Conservation (phyloP, 108 stramenopile species). For the Ochromonas danica region DNA sequence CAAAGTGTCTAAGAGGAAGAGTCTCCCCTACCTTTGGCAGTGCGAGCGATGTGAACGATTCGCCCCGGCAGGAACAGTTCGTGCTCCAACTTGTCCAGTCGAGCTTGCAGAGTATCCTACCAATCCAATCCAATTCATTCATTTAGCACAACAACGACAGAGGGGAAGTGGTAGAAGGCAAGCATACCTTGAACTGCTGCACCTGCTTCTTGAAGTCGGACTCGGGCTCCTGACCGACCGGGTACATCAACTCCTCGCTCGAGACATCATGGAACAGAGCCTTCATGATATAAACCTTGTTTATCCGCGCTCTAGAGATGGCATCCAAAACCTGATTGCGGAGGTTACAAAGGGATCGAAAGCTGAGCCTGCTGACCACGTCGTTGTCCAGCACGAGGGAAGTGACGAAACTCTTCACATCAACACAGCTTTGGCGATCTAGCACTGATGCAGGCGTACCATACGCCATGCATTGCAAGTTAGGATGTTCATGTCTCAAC, state of each 20-base stretch:
- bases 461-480: conserved; percentile 71
- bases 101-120: too few species aligned
- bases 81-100: too few species aligned
- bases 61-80: too few species aligned
- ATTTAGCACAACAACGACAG: too few species aligned
- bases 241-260: conserved; percentile 58
- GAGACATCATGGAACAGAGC: conserved; percentile 39
- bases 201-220: conserved; percentile 69
- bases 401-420: conserved; percentile 62
- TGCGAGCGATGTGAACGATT: too few species aligned
- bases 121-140: too few species aligned
- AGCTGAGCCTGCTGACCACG: conserved; percentile 77
- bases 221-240: conserved; percentile 55
- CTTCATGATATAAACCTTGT: conserved; percentile 64
- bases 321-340: conserved; percentile 76
- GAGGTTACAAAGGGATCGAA: conserved; percentile 68
- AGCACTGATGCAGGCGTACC: conserved; percentile 78
- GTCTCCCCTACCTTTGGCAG: too few species aligned
- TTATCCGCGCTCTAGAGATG: conserved; percentile 76
- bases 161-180: conserved; percentile 70
- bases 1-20: too few species aligned
- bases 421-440: conserved; percentile 75
- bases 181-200: conserved; percentile 62
- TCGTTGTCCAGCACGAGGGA: conserved; percentile 78
- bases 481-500: conserved; percentile 67